Percentiles rank a stretch among this genome's conserved stretches.
phyloP scores from a whole-genome alignment of 495 filamentous ascomycete species.

The Neurospora sp. region DNA sequence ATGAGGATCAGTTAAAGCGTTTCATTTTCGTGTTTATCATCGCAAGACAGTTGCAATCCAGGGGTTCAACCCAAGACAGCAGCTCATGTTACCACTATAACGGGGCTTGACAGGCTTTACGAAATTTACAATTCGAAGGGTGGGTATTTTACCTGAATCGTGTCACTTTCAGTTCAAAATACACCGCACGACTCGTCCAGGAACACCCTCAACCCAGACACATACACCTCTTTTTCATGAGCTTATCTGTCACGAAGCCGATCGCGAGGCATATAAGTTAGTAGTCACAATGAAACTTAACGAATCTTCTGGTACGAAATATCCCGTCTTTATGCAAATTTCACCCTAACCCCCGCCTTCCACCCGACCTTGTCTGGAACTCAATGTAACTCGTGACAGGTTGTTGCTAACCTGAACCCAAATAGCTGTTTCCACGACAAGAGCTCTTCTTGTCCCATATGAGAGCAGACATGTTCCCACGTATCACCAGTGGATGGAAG shows the following conservation, averaged over 20 bases:
- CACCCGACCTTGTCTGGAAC: not conserved
- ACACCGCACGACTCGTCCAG: not conserved
- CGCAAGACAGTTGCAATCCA: not conserved
- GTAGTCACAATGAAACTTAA: slow-evolving; percentile 29
- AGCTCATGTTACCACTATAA: not conserved
- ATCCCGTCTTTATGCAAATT: not conserved
- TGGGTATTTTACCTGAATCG: not conserved
- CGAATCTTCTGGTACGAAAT: slow-evolving; percentile 29
- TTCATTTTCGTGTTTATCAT: not conserved
- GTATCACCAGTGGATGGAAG: slow-evolving; percentile 89
- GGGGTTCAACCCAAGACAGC: not conserved
- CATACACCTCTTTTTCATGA: not conserved
- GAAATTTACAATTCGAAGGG: not conserved
- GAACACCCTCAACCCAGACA: not conserved
- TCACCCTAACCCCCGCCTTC: not conserved
- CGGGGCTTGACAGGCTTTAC: not conserved
- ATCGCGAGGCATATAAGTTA: not conserved
- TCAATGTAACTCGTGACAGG: not conserved
- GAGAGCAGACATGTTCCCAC: slow-evolving; percentile 66
- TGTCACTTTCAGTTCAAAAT: not conserved
- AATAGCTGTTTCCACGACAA: slow-evolving; percentile 54
- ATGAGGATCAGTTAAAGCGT: not conserved
- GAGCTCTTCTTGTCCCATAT: slow-evolving; percentile 72
- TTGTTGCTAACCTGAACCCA: not conserved
- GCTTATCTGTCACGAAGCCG: not conserved